Conservation (phyloP, 768 basidiomycete genomes). For the Suillus variegatus region DNA sequence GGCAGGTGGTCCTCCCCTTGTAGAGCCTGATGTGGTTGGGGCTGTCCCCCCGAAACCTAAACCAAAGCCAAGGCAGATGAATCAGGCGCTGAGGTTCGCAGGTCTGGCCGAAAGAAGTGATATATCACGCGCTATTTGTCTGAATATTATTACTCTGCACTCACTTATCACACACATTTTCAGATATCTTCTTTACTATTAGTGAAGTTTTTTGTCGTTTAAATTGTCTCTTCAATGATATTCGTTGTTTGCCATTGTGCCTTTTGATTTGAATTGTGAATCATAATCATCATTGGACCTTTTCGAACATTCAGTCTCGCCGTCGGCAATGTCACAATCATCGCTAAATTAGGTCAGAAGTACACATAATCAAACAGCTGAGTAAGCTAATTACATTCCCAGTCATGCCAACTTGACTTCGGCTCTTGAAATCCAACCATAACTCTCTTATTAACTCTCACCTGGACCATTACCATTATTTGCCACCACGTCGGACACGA, state of each 20-base stretch:
- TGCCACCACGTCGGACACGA: slow-evolving; percentile 43
- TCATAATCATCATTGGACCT: too few species aligned
- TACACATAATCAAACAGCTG: not conserved
- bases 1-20: not conserved
- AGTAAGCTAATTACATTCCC: not conserved
- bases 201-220: too few species aligned
- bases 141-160: not conserved
- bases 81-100: not conserved
- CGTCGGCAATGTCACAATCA: not conserved
- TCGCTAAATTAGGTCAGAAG: not conserved
- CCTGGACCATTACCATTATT: too few species aligned
- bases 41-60: not conserved
- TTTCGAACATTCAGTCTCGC: too few species aligned
- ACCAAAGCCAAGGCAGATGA: not conserved
- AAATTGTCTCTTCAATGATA: too few species aligned
- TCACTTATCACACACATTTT: too few species aligned
- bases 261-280: too few species aligned
- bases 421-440: not conserved
- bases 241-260: too few species aligned
- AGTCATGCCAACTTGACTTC: not conserved
- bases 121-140: not conserved
- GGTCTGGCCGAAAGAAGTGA: not conserved
- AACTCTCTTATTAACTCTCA: too few species aligned
- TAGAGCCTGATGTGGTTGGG: not conserved
- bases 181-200: not conserved